Percentiles rank a stretch among this genome's conserved stretches.
Evolutionary conservation across 352 stramenopile genomes (phyloP).

Genomic region (Elongisporangium senticosum): DNA sequence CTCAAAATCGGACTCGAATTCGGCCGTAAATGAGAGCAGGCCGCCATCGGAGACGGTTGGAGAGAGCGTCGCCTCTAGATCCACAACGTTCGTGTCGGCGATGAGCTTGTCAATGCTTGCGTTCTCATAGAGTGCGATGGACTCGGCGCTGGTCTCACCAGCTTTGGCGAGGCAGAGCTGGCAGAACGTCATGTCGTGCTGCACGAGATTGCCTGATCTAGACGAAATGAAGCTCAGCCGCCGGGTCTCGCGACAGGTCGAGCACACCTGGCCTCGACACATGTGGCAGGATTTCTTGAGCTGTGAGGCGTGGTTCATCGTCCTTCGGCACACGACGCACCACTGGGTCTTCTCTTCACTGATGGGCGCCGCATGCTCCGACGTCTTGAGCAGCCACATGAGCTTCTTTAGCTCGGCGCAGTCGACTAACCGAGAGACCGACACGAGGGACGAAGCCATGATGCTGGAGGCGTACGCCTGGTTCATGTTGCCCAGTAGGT

Average conservation of each 20-base stretch:
- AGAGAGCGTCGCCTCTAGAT: background rate
- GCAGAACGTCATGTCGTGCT: constrained; percentile 1
- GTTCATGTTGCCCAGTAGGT: constrained; percentile 9
- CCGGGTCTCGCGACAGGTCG: constrained; percentile 1
- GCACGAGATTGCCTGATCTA: background rate
- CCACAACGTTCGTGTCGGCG: background rate
- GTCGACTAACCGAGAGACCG: background rate
- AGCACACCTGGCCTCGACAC: background rate
- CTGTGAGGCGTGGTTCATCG: background rate
- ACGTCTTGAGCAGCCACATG: constrained; percentile 4
- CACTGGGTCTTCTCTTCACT: background rate
- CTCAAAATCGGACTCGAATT: background rate
- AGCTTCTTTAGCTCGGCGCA: constrained; percentile 6
- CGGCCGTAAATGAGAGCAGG: background rate
- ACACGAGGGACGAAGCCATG: constrained; percentile 2
- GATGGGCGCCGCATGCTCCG: background rate
- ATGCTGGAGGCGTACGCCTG: constrained; percentile 8
- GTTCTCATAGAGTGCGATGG: background rate
- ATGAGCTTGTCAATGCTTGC: background rate
- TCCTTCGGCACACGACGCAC: background rate
- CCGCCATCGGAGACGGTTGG: background rate
- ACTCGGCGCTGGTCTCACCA: background rate
- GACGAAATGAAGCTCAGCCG: constrained; percentile 1
- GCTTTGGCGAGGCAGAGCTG: background rate
- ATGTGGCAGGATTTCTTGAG: constrained; percentile 2